Evolutionary conservation across 192 early-diverging fungal genomes (phyloP), one percentile per base, ranked within the genome.

Genomic region (Coemansia sp.): DNA sequence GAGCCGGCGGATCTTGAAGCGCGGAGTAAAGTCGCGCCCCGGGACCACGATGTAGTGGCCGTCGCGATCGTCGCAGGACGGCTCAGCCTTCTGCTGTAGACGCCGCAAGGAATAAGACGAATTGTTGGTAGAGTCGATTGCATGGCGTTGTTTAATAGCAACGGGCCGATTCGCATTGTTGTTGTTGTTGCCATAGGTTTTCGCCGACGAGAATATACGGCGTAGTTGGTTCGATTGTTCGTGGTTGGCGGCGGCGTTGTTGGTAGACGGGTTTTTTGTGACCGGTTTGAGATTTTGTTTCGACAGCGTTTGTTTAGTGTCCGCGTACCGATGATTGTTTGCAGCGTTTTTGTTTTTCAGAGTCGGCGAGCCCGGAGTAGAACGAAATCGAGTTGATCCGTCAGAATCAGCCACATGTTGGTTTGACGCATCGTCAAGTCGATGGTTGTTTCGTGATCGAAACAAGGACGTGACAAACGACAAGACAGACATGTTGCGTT

Each of bases 1-100:
- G 36, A 93, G 76, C 13, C 87, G 81, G 51, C 91, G 79, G 63
- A 98, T 96, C 69, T 81, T 81, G 87, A 90, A 97, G 85, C 91
- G 83, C 55, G 80, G 58, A 8, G 86, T 93, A 46, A 97, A 84
- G 67, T 89, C 86, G 45, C 88, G 84, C 29, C 85, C 84, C 0
- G 83, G 83, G 13, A 83, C 82, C 20, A 97, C 87, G 77, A 92
- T 89, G 61, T 90, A 97, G 78, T 95, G 91, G 4, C 95, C 95
- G n/a, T 97, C 93, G 58, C 91, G 89, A 72, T 95, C 93, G 65
- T 93, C 93, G 72, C 88, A 90, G 13, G 74, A 72, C 53, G 62
- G 79, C 68, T 75, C 68, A 13, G 75, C 68, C 68, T 80, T 80
- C 72, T 80, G 77, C 55, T 74, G 78, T 56, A 50, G 47, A 51